Evolutionary conservation across 192 early-diverging fungal genomes (phyloP).

Genomic region (Pilaira anomala): DNA sequence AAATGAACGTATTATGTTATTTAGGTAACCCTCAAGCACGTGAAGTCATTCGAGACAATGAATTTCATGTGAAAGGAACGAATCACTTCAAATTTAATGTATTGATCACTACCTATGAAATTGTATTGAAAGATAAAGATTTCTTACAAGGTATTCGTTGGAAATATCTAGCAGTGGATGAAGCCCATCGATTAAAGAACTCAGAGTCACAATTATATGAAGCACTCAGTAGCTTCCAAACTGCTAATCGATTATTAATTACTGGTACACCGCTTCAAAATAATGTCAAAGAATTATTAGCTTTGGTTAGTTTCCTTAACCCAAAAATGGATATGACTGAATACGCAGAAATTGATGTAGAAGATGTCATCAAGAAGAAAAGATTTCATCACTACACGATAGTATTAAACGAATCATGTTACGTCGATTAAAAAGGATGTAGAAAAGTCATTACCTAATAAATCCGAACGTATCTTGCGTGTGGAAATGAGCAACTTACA

Average conservation of each 20-base stretch:
- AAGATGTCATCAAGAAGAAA: slow-evolving; percentile 72
- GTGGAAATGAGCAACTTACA: slow-evolving; percentile 91
- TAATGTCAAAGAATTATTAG: slow-evolving; percentile 89
- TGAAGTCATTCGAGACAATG: slow-evolving; percentile 87
- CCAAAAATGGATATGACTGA: slow-evolving; percentile 83
- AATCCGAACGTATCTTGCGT: slow-evolving; percentile 93
- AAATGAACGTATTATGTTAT: slow-evolving; percentile 89
- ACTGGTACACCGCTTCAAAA: slow-evolving; percentile 99
- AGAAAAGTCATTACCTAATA: slow-evolving; percentile 93
- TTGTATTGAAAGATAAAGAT: slow-evolving; percentile 88
- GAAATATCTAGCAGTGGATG: slow-evolving; percentile 94
- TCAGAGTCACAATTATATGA: slow-evolving; percentile 92
- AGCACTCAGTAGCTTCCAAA: slow-evolving; percentile 82
- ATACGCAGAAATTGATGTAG: slow-evolving; percentile 73
- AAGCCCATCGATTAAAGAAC: slow-evolving; percentile 98
- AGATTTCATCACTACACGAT: slow-evolving; percentile 83
- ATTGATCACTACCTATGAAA: slow-evolving; percentile 92
- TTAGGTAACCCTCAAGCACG: slow-evolving; percentile 81
- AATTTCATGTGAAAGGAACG: slow-evolving; percentile 72
- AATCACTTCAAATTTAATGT: slow-evolving; percentile 83
- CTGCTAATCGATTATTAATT: slow-evolving; percentile 88
- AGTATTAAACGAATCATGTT: slow-evolving; percentile 88
- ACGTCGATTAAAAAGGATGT: slow-evolving; percentile 97
- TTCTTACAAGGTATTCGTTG: slow-evolving; percentile 81
- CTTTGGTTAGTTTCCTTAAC: slow-evolving; percentile 91